Evolutionary conservation across 768 basidiomycete species (phyloP), one percentile per base, ranked within the genome.

Genomic region (Agaricus bisporus): DNA sequence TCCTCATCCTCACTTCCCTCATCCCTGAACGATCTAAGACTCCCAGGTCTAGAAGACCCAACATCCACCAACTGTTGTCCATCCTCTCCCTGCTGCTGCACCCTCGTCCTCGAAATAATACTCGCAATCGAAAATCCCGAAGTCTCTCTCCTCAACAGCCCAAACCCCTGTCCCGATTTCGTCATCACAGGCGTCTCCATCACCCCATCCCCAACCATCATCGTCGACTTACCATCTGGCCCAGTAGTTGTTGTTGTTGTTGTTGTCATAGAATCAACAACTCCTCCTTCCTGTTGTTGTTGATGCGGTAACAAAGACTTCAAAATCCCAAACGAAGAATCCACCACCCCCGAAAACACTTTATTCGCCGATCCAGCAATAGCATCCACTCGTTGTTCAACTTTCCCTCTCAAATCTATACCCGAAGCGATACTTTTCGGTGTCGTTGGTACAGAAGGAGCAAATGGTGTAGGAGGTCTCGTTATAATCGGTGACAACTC

Each of bases 311-410:
- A 75, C 41, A 94, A 72, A 4, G 90, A 85, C 15, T 90, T 80
- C 14, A 97, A 73, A 58, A 93, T 88, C 15, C 90, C 88, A 68
- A 95, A 93, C 2, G 89, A 91, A 0, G 91, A 82, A 64, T 95
- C 93, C 45, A 95, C 87, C 49, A 97, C 92, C 20, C 90, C 93
- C 5, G 78, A 84, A 48, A 91, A 88, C 41, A 91, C 92, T 47
- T 79, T 87, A 57, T 91, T 75, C 15, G 94, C 94, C 0, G 88
- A 86, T n/a, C 82, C 90, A 0, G 88, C 81, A 37, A 93, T 81
- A 0, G 81, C 82, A 54, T 88, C 86, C 14, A 89, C 87, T 57
- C 85, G 85, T 63, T 91, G 89, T 58, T 81, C 88, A 9, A 93
- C 87, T 41, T 87, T 77, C 0, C 70, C 75, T 8, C 90, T 79